Evolutionary conservation across 2,329 filamentous ascomycete genomes (phyloP).

Genomic region (Fusarium metavorans): DNA sequence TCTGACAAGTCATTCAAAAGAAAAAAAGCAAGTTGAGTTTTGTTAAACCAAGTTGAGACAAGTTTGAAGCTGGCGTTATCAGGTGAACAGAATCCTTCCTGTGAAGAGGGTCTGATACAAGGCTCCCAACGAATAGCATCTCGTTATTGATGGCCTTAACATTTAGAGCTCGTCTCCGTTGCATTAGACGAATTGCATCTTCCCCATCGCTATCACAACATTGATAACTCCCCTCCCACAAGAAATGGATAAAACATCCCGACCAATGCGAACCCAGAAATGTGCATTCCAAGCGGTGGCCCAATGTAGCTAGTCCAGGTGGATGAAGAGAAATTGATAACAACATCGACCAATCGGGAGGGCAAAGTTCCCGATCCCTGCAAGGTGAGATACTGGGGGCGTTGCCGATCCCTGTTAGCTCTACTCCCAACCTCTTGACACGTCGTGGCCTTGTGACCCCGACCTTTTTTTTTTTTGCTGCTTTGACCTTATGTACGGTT

Average conservation of each 20-base stretch:
- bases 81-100: neutral
- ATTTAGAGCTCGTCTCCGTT: neutral
- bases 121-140: neutral
- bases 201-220: neutral
- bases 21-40: neutral
- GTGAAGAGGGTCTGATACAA: neutral
- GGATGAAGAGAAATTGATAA: constrained; percentile 14
- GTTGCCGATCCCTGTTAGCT: constrained; percentile 18
- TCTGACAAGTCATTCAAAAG: neutral
- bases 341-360: constrained; percentile 16
- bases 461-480: neutral
- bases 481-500: constrained; percentile 18
- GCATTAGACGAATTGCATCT: neutral
- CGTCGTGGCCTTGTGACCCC: neutral
- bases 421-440: neutral
- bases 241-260: neutral
- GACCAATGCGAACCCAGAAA: neutral
- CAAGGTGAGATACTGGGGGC: neutral
- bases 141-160: neutral
- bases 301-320: neutral
- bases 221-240: neutral
- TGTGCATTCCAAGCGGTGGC: neutral
- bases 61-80: neutral
- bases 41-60: neutral
- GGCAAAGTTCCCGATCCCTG: constrained; percentile 23